Evolutionary conservation across 306 rosid genomes (phyloP).

Genomic region (Vicia sativa): DNA sequence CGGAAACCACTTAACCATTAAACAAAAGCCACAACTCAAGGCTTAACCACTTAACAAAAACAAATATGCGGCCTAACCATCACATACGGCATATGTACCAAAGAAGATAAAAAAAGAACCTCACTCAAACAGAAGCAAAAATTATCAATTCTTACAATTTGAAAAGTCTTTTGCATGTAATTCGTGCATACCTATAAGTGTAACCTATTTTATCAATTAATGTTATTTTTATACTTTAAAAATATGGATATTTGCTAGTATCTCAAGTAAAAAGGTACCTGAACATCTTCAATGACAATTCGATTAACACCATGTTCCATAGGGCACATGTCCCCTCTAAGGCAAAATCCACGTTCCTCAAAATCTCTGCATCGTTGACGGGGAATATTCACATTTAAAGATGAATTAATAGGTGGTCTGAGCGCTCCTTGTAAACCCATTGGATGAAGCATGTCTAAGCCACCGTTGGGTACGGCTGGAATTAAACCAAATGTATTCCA

Average conservation of each 20-base stretch:
- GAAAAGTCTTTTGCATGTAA: constrained; percentile 1
- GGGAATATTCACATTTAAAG: constrained; percentile 76
- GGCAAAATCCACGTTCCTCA: constrained; percentile 99
- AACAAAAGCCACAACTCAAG: background rate
- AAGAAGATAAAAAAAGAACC: background rate
- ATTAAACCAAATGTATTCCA: constrained; percentile 90
- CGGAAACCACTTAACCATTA: background rate
- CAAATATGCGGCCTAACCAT: background rate
- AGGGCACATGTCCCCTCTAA: constrained; percentile 99
- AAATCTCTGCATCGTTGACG: constrained; percentile 97
- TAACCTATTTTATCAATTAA: background rate
- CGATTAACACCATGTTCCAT: constrained; percentile 99
- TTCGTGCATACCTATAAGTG: background rate
- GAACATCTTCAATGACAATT: constrained; percentile 96
- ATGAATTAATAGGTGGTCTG: constrained; percentile 78
- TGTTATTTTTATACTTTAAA: background rate
- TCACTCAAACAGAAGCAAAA: background rate
- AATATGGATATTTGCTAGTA: constrained; percentile 29
- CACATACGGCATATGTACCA: background rate
- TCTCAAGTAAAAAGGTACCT: constrained; percentile 55
- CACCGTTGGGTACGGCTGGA: constrained; percentile 81
- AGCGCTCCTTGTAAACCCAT: constrained; percentile 86
- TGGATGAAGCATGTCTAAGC: constrained; percentile 83
- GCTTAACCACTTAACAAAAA: background rate
- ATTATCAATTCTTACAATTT: background rate